phyloP scores from a whole-genome alignment of 1,139 yeast genomes.

The Diutina ranongensis region DNA sequence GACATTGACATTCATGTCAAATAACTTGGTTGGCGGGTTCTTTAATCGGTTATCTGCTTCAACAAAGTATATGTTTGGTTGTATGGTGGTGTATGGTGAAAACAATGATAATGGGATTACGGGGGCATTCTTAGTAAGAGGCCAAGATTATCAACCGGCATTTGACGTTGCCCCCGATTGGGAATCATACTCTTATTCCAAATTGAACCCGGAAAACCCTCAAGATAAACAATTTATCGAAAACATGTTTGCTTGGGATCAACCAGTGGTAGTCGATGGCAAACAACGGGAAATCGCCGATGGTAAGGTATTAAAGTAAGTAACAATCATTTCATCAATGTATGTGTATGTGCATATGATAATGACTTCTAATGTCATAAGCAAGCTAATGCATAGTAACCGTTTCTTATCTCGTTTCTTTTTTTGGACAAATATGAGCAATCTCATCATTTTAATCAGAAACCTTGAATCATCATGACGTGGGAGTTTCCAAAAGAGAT shows the following conservation, averaged over 20 bases:
- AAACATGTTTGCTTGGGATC: conserved; percentile 82
- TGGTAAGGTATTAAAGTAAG: conserved; percentile 61
- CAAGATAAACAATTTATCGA: conserved; percentile 60
- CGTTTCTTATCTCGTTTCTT: no score
- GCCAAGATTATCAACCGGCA: conserved; percentile 84
- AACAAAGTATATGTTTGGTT: conserved; percentile 89
- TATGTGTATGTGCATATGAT: background rate
- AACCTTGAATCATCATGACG: background rate
- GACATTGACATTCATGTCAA: conserved; percentile 95
- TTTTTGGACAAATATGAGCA: no score
- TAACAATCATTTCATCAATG: background rate
- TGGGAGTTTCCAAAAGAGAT: background rate
- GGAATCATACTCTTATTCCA: conserved; percentile 71
- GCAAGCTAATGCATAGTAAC: background rate
- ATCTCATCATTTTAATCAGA: no score
- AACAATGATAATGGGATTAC: conserved; percentile 96
- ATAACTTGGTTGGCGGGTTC: conserved; percentile 97
- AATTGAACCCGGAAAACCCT: conserved; percentile 56
- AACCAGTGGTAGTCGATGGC: conserved; percentile 38
- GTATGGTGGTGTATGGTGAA: conserved; percentile 92
- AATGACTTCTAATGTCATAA: background rate
- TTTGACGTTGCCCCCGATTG: conserved; percentile 99
- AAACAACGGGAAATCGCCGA: conserved; percentile 51
- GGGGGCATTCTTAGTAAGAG: conserved; percentile 93
- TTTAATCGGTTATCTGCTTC: conserved; percentile 91